phyloP scores from a whole-genome alignment of 2,329 filamentous ascomycete genomes.

The Sporothrix globosa region DNA sequence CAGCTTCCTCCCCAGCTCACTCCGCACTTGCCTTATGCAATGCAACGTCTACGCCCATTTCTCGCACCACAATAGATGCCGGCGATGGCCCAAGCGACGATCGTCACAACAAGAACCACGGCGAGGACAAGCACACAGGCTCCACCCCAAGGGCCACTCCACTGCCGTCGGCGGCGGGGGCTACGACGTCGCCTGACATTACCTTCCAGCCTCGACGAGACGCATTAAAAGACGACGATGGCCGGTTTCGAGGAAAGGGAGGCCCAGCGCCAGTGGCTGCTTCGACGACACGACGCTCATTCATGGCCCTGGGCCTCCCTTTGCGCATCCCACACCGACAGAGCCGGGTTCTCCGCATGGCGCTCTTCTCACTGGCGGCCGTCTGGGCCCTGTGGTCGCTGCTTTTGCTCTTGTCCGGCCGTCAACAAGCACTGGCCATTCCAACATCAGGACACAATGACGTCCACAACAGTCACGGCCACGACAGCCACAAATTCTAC shows the following conservation, averaged over 20 bases:
- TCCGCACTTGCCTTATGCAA: neutral
- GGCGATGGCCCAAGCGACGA: neutral
- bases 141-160: neutral
- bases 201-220: neutral
- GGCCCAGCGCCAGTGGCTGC: neutral
- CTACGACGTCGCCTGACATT: neutral
- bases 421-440: neutral
- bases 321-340: slow-evolving; percentile 1
- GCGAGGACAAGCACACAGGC: neutral
- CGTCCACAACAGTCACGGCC: neutral
- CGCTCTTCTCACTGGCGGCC: slow-evolving; percentile 7
- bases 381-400: slow-evolving; percentile 24
- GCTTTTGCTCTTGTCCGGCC: neutral
- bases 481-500: neutral
- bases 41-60: neutral
- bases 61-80: neutral
- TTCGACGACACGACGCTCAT: neutral
- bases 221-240: slow-evolving; percentile 15
- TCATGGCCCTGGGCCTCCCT: neutral
- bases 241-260: neutral
- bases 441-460: neutral
- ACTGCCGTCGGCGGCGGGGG: neutral
- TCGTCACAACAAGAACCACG: neutral
- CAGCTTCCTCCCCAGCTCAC: neutral
- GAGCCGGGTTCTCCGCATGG: slow-evolving; percentile 21